Evolutionary conservation across 805 yeast species (phyloP), one percentile per base, ranked within the genome.

Genomic region (Myxozyma vanderwaltii): DNA sequence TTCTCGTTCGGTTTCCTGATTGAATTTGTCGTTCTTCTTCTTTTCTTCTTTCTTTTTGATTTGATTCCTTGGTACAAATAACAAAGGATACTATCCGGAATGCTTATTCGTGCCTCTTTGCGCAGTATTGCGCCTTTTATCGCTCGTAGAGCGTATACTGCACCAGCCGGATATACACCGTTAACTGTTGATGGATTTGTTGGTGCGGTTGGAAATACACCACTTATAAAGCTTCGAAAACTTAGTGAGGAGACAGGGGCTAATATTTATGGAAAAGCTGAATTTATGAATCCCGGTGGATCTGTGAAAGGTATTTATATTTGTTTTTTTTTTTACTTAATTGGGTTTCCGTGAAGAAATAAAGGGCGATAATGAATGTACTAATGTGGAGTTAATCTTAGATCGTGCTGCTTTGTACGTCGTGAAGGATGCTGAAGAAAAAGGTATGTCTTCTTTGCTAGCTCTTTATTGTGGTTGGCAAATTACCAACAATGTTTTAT

Each of bases 131-230:
- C 21, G 26, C 5, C 46, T 10, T 2, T 23, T 8, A 19, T 43
- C 17, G 48, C 45, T 35, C 58, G 52, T n/a, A 41, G 52, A 23
- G 51, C 51, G 27, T 44, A 17, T 13, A 35, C 51, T 3, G 29
- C 53, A n/a, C 43, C 44, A 12, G 33, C 31, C 33, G 50, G 43
- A 1, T 84, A 84, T 69, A 77, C 82, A 7, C 95, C 96, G 2
- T 73, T 87, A 41, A 83, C 83, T 0, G 78, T 91, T 12, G 80
- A 82, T 54, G 96, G 96, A 12, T 78, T 91, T 57, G 81, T 86
- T 2, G 90, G 84, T 33, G 95, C 97, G 1, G 86, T 91, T 58
- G 97, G 97, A n/a, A 90, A 90, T 74, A 91, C 97, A 2, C 97
- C 97, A 26, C 76, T 91, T 65, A 76, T 91, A 64, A 80, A 81